These are phyloP conservation scores for Coccomyxa sp. DNA, from an alignment of 139 green algal species.

Conservation along the genomic window DNA sequence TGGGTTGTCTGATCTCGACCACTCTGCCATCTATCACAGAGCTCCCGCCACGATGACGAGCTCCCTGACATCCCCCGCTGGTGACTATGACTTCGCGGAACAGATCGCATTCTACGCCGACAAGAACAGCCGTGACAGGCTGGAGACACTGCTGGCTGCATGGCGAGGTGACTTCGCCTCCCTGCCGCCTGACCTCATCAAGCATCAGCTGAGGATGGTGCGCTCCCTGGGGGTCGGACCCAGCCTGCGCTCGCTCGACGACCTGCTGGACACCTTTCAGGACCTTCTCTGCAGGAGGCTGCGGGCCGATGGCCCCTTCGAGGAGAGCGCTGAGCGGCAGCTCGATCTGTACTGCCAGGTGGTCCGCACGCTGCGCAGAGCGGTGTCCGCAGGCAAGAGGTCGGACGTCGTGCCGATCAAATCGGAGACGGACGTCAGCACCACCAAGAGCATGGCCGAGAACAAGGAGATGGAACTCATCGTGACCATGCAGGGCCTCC, in stretches of 20 bases:
- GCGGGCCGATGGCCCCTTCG: neutral
- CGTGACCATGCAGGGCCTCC: neutral
- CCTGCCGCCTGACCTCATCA: neutral
- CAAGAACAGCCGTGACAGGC: neutral
- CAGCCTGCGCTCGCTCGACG: neutral
- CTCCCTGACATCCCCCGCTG: neutral
- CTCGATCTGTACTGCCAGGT: conserved; percentile 1
- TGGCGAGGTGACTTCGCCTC: conserved; percentile 1
- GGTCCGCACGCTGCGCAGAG: neutral
- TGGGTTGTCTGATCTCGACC: neutral
- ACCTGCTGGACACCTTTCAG: neutral
- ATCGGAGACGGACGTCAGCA: neutral
- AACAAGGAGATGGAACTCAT: neutral
- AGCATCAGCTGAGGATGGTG: neutral
- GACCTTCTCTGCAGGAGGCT: neutral
- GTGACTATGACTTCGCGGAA: neutral
- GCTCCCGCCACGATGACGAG: neutral
- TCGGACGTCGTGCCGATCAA: neutral
- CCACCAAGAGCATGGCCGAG: neutral
- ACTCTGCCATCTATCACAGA: neutral
- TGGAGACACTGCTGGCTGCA: conserved; percentile 1
- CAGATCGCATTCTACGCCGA: conserved; percentile 1
- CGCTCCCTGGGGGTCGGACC: neutral
- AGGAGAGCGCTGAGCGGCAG: neutral
- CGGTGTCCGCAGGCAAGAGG: neutral